phyloP scores from a whole-genome alignment of 2,329 filamentous ascomycete species.

The Penicillium sp. region DNA sequence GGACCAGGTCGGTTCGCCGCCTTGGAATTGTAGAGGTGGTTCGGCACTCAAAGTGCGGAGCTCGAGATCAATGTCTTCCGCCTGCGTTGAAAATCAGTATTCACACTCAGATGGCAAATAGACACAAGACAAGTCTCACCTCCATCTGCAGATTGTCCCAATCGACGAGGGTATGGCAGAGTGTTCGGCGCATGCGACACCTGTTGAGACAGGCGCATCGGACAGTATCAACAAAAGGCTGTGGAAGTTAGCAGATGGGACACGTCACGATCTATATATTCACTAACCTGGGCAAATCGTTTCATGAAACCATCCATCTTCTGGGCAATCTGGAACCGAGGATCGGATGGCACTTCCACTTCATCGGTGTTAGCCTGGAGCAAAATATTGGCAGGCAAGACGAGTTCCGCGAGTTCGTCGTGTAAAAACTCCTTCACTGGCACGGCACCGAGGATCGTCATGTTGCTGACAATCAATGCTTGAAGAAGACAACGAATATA shows the following conservation, averaged over 20 bases:
- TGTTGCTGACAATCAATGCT: constrained; percentile 69
- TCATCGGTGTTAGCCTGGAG: constrained; percentile 73
- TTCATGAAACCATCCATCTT: constrained; percentile 68
- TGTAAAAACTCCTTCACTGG: constrained; percentile 73
- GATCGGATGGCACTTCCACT: constrained; percentile 70
- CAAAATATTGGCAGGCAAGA: constrained; percentile 68
- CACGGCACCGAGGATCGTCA: constrained; percentile 64
- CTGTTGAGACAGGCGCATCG: constrained; percentile 85
- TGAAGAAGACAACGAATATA: constrained; percentile 81
- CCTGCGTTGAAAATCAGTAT: constrained; percentile 29
- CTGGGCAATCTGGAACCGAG: constrained; percentile 68
- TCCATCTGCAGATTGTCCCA: constrained; percentile 83
- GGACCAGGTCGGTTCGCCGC: constrained; percentile 59
- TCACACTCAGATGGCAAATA: not conserved
- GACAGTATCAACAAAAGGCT: constrained; percentile 79
- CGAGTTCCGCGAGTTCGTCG: constrained; percentile 73
- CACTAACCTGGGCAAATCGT: constrained; percentile 48
- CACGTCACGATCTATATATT: not conserved
- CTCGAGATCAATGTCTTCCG: constrained; percentile 69
- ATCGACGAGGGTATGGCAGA: constrained; percentile 77
- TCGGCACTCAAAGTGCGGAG: constrained; percentile 63
- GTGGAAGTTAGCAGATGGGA: constrained; percentile 30
- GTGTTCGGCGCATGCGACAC: constrained; percentile 81
- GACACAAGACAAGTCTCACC: constrained; percentile 39
- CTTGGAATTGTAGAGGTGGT: constrained; percentile 53